Percentiles rank a stretch among this genome's conserved stretches.
Evolutionary conservation across 2,329 filamentous ascomycete species (phyloP).

Genomic region (Penicillium sp.): DNA sequence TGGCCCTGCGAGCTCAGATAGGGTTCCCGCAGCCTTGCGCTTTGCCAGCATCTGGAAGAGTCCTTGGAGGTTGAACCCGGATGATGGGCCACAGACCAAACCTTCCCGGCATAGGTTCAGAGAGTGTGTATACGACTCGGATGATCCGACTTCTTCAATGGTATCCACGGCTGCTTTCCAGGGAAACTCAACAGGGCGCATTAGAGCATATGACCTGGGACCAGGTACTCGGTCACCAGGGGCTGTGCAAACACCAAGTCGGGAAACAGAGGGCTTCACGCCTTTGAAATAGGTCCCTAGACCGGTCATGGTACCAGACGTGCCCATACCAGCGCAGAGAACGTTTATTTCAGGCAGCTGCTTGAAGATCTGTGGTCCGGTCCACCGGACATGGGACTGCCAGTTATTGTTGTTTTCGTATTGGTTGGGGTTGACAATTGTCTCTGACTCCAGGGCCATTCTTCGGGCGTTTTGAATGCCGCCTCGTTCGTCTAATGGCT

Average conservation of each 20-base stretch:
- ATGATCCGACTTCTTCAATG: conserved; percentile 50
- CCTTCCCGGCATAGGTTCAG: conserved; percentile 50
- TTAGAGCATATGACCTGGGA: conserved; percentile 46
- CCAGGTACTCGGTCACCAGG: conserved; percentile 52
- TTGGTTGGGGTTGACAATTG: conserved; percentile 48
- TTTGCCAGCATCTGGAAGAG: conserved; percentile 45
- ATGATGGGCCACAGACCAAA: conserved; percentile 53
- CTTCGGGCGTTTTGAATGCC: conserved; percentile 44
- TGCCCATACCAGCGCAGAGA: conserved; percentile 52
- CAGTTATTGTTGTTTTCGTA: conserved; percentile 46
- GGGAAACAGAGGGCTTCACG: conserved; percentile 35
- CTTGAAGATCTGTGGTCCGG: conserved; percentile 49
- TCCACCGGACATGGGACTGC: conserved; percentile 49
- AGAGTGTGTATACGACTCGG: conserved; percentile 47
- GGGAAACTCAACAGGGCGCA: conserved; percentile 48
- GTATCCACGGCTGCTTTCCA: conserved; percentile 50
- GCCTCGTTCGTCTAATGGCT: conserved; percentile 47
- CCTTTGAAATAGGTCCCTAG: conserved; percentile 45
- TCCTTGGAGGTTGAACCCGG: conserved; percentile 51
- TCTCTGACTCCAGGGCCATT: conserved; percentile 37
- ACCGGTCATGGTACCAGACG: conserved; percentile 46
- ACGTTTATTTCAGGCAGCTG: conserved; percentile 51
- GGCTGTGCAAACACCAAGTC: conserved; percentile 47
- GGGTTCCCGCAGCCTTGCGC: conserved; percentile 39
- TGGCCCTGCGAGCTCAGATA: conserved; percentile 39